A percentile compares a stretch with the other conserved stretches of the same genome.
Conservation (phyloP, 306 rosid species). For the Prunus campanulata region DNA sequence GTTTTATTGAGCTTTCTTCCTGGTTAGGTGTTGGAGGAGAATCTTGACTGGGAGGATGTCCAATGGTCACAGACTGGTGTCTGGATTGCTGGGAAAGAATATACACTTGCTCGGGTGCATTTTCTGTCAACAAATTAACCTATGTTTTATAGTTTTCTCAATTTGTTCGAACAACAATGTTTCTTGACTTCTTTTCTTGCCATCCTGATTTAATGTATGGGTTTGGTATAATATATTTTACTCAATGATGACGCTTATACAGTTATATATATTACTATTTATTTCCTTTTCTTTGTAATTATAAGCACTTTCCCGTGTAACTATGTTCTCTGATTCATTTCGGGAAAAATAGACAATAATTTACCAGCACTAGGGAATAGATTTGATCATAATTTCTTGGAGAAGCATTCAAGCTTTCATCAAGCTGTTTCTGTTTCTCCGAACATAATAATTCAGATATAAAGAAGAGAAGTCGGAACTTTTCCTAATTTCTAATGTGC, state of each 20-base stretch:
- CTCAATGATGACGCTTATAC: not conserved
- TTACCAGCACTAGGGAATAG: no score
- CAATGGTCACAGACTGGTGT: constrained; percentile 98
- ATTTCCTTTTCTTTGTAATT: not conserved
- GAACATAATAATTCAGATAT: no score
- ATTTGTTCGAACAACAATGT: not conserved
- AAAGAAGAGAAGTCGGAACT: no score
- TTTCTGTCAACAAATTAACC: constrained; percentile 68
- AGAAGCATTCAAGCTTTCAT: no score
- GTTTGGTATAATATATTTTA: not conserved
- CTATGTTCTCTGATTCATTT: no score
- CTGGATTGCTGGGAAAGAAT: constrained; percentile 91
- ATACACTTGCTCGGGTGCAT: constrained; percentile 91
- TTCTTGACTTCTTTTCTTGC: not conserved
- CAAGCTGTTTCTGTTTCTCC: no score
- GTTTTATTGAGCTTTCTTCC: not conserved
- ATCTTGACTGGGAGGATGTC: constrained; percentile 96
- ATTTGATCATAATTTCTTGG: no score
- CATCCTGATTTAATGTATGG: not conserved
- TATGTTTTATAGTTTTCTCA: not conserved
- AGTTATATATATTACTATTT: not conserved
- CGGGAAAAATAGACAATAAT: no score
- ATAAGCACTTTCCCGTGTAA: no score
- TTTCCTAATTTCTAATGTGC: no score
- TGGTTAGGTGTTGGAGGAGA: constrained; percentile 79